Percentiles rank a stretch among this genome's conserved stretches.
Evolutionary conservation across 345 rosid genomes (phyloP).

Genomic region (Microthlaspi erraticum): DNA sequence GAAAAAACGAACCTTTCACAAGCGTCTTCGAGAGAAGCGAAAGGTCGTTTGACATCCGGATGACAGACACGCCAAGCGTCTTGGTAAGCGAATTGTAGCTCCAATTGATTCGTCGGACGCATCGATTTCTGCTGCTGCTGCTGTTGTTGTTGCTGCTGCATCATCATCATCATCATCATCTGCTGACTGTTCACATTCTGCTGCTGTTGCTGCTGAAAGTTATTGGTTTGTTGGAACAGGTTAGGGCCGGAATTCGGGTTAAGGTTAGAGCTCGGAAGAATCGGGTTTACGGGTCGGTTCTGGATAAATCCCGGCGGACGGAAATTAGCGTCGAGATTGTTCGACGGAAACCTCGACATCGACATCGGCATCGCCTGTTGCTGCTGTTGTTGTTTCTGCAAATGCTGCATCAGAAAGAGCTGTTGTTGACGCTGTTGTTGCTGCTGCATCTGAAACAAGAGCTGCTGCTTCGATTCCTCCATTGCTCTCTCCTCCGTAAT

Average conservation of each 20-base stretch:
- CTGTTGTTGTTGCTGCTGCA: not conserved
- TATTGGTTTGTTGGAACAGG: conserved; percentile 29
- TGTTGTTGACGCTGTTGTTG: conserved; percentile 79
- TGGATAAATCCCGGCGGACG: conserved; percentile 59
- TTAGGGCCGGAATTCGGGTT: conserved; percentile 44
- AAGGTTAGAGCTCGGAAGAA: conserved; percentile 50
- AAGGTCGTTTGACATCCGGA: conserved; percentile 86
- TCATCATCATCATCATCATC: conserved; percentile 33
- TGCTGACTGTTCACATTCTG: conserved; percentile 39
- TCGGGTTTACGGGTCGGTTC: conserved; percentile 53
- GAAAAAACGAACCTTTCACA: conserved; percentile 73
- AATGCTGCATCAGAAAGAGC: conserved; percentile 52
- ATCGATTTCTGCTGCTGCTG: conserved; percentile 59
- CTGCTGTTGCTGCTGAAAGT: conserved; percentile 46
- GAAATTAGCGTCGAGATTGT: conserved; percentile 67
- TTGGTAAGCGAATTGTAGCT: conserved; percentile 91
- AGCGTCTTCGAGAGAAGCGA: conserved; percentile 85
- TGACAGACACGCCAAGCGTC: conserved; percentile 96
- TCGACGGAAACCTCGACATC: conserved; percentile 81
- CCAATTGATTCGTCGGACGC: conserved; percentile 70
- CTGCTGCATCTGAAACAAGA: conserved; percentile 45
- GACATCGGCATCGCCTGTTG: conserved; percentile 77
- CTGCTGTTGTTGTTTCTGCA: conserved; percentile 54
- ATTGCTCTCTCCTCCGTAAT: conserved; percentile 33
- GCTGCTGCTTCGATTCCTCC: conserved; percentile 65